Percentiles rank a stretch among this genome's conserved stretches.
Conservation (phyloP, 306 rosid genomes). For the Citrullus colocynthis region DNA sequence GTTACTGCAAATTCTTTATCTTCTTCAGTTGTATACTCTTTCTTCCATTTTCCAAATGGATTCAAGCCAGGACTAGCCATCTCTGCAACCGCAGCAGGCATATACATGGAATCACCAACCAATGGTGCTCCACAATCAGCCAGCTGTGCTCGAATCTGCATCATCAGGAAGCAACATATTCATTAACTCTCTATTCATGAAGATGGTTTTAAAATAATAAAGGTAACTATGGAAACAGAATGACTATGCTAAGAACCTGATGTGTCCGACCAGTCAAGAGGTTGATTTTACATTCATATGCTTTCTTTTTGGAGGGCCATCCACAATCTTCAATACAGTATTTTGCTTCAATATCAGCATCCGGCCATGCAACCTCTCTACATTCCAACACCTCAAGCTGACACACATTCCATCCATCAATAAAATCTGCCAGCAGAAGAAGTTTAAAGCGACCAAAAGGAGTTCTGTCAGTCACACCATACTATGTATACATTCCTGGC, state of each 20-base stretch:
- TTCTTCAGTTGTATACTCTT: constrained; percentile 36
- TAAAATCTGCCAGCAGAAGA: constrained; percentile 35
- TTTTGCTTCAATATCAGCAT: constrained; percentile 29
- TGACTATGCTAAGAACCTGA: constrained; percentile 44
- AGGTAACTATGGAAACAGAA: neutral
- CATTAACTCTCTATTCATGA: neutral
- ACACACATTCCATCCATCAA: constrained; percentile 67
- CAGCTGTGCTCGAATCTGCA: constrained; percentile 92
- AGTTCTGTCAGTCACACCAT: neutral
- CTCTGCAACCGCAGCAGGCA: constrained; percentile 76
- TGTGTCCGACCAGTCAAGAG: constrained; percentile 92
- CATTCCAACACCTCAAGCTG: constrained; percentile 85
- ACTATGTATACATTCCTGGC: neutral
- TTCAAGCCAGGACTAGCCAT: constrained; percentile 53
- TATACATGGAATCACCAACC: constrained; percentile 87
- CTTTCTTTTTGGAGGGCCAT: constrained; percentile 65
- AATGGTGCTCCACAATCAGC: constrained; percentile 71
- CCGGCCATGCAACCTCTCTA: constrained; percentile 74
- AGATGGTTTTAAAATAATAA: neutral
- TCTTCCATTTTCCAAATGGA: constrained; percentile 66
- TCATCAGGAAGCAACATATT: neutral
- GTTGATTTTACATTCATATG: constrained; percentile 86
- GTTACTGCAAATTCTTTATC: constrained; percentile 35
- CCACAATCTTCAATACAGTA: constrained; percentile 57
- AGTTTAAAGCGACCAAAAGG: neutral